Base-by-base conservation (phyloP, 192 early-diverging fungal species). In the Mortierella claussenii region DNA sequence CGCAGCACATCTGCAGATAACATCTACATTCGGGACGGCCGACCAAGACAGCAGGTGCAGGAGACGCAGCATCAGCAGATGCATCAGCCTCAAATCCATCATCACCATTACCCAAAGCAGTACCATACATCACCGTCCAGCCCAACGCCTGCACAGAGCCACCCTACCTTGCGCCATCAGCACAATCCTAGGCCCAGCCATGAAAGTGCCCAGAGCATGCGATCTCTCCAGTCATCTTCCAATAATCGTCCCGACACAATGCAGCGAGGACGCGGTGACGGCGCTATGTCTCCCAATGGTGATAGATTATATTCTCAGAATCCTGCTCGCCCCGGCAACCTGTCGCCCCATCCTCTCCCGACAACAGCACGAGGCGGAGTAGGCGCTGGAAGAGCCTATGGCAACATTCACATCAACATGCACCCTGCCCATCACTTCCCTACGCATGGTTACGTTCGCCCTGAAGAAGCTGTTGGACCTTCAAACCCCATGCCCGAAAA, bases 401-500 rank as follows among this genome's bases (percentile, higher is more conserved):
- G 48, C 34, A 43, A 44, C 26, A 26, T 20, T 30, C 28, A 51
- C 21, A 50, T 59, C 11, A 76, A 76, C 20, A 59, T 66, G 32
- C 73, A 76, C 28, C 73, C 73, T 20, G 73, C 64, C 11, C 64
- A 76, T 37, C 73, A 76, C 31, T 31, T 67, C 37, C 64, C 64
- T 3, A 67, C 42, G 20, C 47, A 50, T 17, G 73, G 73, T 0
- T 76, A 76, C 23, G 58, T 76, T 15, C 73, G 73, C 13, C 73
- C 73, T 4, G 73, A 76, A 44, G 73, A 76, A 62, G 73, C 73
- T 9, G 30, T 76, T 12, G 65, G 73, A 8, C 73, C 73, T 2
- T 67, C 73, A 20, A 76, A 76, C 18, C 73, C 73, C 4, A 76
- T 67, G 65, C 73, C 73, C 30, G 73, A 76, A 20, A 66, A 67